Evolutionary conservation across 2,329 filamentous ascomycete genomes (phyloP).

Genomic region (Aspergillus fijiensis): DNA sequence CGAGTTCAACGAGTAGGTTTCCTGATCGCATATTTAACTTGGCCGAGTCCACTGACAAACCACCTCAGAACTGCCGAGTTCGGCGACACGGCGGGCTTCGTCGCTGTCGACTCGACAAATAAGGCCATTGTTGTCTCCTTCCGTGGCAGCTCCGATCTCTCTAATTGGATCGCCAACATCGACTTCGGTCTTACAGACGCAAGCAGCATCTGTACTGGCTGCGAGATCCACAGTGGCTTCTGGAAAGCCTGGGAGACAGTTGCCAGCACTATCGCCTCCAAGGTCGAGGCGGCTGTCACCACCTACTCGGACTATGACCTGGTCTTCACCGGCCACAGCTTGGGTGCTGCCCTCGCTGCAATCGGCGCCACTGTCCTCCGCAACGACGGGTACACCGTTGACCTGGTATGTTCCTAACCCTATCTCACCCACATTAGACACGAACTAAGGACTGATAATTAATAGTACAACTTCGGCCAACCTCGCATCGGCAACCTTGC

Average conservation of each 20-base stretch:
- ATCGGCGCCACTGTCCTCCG: constrained; percentile 47
- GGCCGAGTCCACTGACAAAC: background rate
- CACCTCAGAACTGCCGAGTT: constrained; percentile 3
- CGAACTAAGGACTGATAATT: too few species aligned
- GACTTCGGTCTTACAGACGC: constrained; percentile 24
- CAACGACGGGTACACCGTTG: constrained; percentile 36
- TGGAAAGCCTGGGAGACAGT: constrained; percentile 43
- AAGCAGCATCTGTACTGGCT: constrained; percentile 43
- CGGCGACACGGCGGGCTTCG: constrained; percentile 48
- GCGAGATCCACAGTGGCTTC: constrained; percentile 46
- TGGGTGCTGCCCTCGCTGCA: constrained; percentile 50
- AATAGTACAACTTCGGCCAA: constrained; percentile 38
- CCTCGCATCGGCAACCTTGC: constrained; percentile 36
- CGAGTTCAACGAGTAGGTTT: constrained; percentile 46
- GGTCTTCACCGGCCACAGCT: constrained; percentile 48
- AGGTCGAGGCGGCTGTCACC: constrained; percentile 39
- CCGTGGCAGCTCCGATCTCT: constrained; percentile 32
- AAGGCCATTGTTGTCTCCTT: constrained; percentile 36
- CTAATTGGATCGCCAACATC: constrained; percentile 32
- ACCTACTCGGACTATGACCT: constrained; percentile 42
- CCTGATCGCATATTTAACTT: too few species aligned
- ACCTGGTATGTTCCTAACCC: constrained; percentile 36
- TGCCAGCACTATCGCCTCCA: constrained; percentile 32
- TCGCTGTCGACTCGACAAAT: constrained; percentile 48
- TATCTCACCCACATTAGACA: too few species aligned